Evolutionary conservation across 1,139 yeast genomes (phyloP), one percentile per base, ranked within the genome.

Genomic region (Lodderomyces beijingensis): DNA sequence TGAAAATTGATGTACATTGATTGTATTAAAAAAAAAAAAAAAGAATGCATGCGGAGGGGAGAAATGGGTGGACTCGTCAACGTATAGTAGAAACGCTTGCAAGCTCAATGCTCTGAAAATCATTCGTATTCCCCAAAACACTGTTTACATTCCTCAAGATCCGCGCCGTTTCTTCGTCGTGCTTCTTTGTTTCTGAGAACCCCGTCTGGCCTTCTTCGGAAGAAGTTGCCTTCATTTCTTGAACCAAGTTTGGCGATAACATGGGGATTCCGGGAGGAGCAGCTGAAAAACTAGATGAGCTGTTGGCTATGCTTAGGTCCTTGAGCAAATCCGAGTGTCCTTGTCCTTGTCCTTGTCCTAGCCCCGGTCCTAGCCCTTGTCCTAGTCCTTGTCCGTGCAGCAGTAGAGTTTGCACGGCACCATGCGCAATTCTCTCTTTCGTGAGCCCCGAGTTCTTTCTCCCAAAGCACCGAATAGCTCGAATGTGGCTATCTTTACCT

Each of bases 401-500:
- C n/a, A 30, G 39, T 10, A 33, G 12, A 5, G 35, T 11, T 19
- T 17, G 10, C 4, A 14, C 6, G 10, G 25, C 35, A 18, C 24
- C 26, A 3, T 15, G 26, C 13, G 16, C 25, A n/a, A 5, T 25
- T 16, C 20, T 18, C 10, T 19, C 22, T 9, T 14, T 9, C 26
- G 9, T 37, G 26, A 11, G 34, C 25, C 37, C 38, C 4, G 46
- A 31, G 3, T 58, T 40, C 36, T 62, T 64, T 39, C 57, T 62
- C 4, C 70, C 70, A 46, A 60, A 64, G 38, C 70, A 59, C 31
- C 59, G 47, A 6, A 91, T 66, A 0, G 91, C 84, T 33, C 98
- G 58, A 5, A 93, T 66, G 53, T 88, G 97, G 2, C 96, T 82
- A 55, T 93, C 99, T 51, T 91, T 91, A 29, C 99, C 99, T 52